Base-by-base conservation (phyloP, 352 stramenopile genomes). In the Globisporangium solare region DNA sequence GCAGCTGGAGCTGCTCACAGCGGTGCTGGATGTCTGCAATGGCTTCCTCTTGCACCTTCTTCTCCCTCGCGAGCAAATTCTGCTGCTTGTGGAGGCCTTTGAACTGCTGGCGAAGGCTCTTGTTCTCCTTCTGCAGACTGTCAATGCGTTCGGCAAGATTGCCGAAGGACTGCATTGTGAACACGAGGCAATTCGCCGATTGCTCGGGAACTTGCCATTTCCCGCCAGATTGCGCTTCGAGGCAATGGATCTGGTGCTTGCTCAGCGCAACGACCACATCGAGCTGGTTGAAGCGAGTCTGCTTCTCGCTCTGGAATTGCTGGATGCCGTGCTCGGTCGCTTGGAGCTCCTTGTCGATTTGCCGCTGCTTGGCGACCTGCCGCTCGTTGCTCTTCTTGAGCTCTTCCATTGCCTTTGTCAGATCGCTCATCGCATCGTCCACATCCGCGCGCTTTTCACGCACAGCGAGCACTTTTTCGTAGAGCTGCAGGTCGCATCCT, bases 281-380 rank as follows among this genome's bases (percentile, higher is more conserved):
- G 10, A 97, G 61, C 56, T 95, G 73, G 48, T 96, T 96, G 64
- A 94, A 94, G n/a, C 80, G 79, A 56, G 65, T 76, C 71, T 98
- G 94, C 68, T 98, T 98, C 63, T 98, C 90, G 48, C 81, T 92
- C 64, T 98, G 92, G 63, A 98, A 97, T 22, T 77, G 70, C 62
- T 91, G 85, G 35, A 97, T 96, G 51, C 98, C 91, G 40, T 78
- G 71, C 53, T 94, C 83, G 3, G 86, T 96, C 15, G 73, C 74
- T 39, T 89, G 78, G 1, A 97, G 68, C 48, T 97, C 92, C 71
- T 97, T 97, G 66, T 97, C 88, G 46, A 98, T 95, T 51, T 96
- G 67, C 13, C 83, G 82, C 64, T 92, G 89, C 54, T 94, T 94
- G 54, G 71, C 70, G 13, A 75, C 64, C 47, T 97, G 84, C 2